Base-by-base conservation (phyloP, 2,329 filamentous ascomycete genomes). In the Fusarium concolor region DNA sequence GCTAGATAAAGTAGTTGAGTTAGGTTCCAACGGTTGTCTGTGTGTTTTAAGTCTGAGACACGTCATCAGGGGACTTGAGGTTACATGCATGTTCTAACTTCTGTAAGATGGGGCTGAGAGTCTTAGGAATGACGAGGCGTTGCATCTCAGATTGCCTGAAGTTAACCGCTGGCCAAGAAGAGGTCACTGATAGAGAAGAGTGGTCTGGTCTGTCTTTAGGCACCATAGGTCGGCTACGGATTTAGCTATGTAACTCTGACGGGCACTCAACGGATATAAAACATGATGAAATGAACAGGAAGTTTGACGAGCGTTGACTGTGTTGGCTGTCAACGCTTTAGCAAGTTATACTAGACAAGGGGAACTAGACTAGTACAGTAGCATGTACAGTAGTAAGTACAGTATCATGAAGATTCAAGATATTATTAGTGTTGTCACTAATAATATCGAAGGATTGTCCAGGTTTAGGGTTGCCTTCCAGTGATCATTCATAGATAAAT, bases 1-100 rank as follows among this genome's bases (percentile, higher is more conserved):
- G 29, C 29, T 22, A 43, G 35, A 51, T 44, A 51, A 54, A 31
- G 45, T 29, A 52, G 53, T 52, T 50, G 56, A 53, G 59, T 37
- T 22, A 47, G 44, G 65, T 52, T 55, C 55, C 56, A 65, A 65
- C 47, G 65, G 51, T 65, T 67, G 55, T 61, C 56, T 68, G 43
- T 29, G 42, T 51, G 42, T 45, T 62, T 49, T 38, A 58, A 28
- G 44, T 61, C 65, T 68, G 65, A 68, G 65, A 68, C 65, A 68
- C 61, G 61, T 51, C 59, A 64, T 51, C 51, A 47, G 24, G 43
- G 38, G 31, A 57, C 28, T 17, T 14, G 24, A 15, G 29, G 51
- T 29, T 18, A 26, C 31, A 28, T 47, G 41, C 29, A 49, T 31
- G 18, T 15, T 33, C 31, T 33, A 15, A 33, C 33, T 37, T 47